Percentiles rank a stretch among this genome's conserved stretches.
Conservation (phyloP, 2,329 filamentous ascomycete genomes). For the Ceratocystis eucalypticola region DNA sequence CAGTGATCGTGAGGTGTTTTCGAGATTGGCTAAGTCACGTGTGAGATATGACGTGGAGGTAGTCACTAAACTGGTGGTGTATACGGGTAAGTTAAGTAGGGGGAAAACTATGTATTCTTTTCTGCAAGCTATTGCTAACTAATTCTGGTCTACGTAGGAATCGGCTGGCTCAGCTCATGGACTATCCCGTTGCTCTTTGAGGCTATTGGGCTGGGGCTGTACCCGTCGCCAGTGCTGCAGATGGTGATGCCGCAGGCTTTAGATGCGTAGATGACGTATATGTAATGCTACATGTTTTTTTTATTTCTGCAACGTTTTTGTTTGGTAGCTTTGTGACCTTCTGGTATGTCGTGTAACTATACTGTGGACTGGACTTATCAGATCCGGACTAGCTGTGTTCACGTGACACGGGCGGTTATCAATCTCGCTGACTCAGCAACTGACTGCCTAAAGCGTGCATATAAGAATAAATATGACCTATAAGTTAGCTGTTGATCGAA, state of each 20-base stretch:
- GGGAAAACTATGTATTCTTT: constrained; percentile 8
- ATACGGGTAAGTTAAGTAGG: constrained; percentile 51
- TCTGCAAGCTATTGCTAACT: background rate
- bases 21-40: constrained; percentile 66
- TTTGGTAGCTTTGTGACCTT: background rate
- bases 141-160: constrained; percentile 39
- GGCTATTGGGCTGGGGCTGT: constrained; percentile 37
- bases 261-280: background rate
- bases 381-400: background rate
- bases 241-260: background rate
- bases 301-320: background rate
- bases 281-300: background rate
- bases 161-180: constrained; percentile 68
- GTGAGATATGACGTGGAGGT: constrained; percentile 98
- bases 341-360: background rate
- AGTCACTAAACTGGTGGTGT: constrained; percentile 90
- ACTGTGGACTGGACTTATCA: background rate
- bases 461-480: constrained; percentile 12
- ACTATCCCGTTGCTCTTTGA: constrained; percentile 62
- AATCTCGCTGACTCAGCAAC: background rate
- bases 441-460: background rate
- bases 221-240: constrained; percentile 10
- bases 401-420: background rate
- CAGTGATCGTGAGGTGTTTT: constrained; percentile 70
- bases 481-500: background rate